phyloP scores from a whole-genome alignment of 148 eudicot genomes.

The Tetragonia tetragonoides region DNA sequence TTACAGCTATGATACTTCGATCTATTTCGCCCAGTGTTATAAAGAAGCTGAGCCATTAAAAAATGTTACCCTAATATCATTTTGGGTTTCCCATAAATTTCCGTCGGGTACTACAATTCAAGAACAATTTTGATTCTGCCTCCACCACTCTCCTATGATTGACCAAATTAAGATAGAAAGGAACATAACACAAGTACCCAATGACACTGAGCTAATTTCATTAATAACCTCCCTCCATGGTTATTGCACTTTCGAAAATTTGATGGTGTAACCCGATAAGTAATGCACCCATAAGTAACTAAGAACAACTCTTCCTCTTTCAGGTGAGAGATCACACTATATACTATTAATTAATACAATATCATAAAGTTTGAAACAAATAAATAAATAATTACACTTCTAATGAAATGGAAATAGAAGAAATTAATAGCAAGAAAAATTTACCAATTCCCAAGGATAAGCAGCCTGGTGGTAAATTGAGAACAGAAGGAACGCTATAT shows the following conservation, averaged over 20 bases:
- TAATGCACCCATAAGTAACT: background rate
- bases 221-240: background rate
- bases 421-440: background rate
- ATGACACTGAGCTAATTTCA: background rate
- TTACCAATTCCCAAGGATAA: constrained; percentile 94
- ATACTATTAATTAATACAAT: background rate
- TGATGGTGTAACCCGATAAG: background rate
- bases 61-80: background rate
- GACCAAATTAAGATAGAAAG: background rate
- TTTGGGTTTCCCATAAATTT: background rate
- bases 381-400: background rate
- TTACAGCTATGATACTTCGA: background rate
- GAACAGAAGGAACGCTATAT: constrained; percentile 59
- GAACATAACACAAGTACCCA: background rate
- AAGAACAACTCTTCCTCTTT: background rate
- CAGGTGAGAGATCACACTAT: background rate
- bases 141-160: background rate
- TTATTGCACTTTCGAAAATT: background rate
- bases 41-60: background rate
- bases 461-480: constrained; percentile 69
- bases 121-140: background rate
- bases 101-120: background rate
- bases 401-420: background rate
- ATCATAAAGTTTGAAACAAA: background rate
- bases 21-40: background rate